phyloP scores from a whole-genome alignment of 1,284 basidiomycete genomes.

The Kalmanozyma brasiliensis region DNA sequence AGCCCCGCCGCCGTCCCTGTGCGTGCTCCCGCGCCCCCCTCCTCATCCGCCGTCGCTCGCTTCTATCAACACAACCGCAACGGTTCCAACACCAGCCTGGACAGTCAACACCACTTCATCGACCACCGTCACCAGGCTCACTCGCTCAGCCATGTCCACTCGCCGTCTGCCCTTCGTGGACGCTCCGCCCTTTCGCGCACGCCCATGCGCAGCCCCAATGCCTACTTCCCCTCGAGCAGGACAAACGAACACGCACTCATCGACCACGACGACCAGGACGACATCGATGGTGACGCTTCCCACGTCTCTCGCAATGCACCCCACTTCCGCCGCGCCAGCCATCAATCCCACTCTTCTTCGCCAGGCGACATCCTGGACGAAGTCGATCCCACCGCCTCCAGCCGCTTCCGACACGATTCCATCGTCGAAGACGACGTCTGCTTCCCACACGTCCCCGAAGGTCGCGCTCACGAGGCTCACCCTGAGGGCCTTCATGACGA shows the following conservation, averaged over 20 bases:
- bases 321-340: conserved; percentile 22
- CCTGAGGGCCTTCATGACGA: conserved; percentile 26
- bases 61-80: conserved; percentile 64
- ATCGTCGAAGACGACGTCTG: conserved; percentile 65
- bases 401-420: conserved; percentile 50
- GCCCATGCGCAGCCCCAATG: conserved; percentile 41
- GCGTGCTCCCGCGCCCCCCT: conserved; percentile 28
- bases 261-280: conserved; percentile 40
- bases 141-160: conserved; percentile 57
- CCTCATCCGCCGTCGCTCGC: conserved; percentile 42
- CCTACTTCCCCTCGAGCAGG: conserved; percentile 33
- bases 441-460: conserved; percentile 48
- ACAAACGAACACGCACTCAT: conserved; percentile 32
- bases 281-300: conserved; percentile 28
- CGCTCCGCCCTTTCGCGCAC: conserved; percentile 35
- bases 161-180: conserved; percentile 49
- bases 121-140: conserved; percentile 66
- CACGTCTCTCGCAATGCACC: conserved; percentile 41
- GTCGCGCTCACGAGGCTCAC: conserved; percentile 17
- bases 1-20: conserved; percentile 37
- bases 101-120: conserved; percentile 65
- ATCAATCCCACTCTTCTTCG: conserved; percentile 20
- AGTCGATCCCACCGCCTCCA: conserved; percentile 9
- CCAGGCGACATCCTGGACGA: conserved; percentile 15
- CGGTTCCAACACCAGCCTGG: conserved; percentile 62